Percentiles rank a stretch among this genome's conserved stretches.
Evolutionary conservation across 129 eudicot species (phyloP).

Genomic region (Tagetes patula): DNA sequence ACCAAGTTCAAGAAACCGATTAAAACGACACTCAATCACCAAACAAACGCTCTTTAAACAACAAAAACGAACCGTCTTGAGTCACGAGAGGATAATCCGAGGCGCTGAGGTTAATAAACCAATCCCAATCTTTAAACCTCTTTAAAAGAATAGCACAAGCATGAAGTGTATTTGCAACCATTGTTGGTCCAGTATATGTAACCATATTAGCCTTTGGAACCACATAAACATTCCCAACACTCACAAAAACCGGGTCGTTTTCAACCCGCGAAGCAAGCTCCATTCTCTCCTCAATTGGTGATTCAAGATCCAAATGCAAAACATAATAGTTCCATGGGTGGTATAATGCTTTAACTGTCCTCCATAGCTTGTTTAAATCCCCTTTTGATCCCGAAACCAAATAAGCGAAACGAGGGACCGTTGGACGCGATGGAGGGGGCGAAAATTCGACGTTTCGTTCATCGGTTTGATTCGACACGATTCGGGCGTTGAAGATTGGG

Average conservation of each 20-base stretch:
- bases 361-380: slow-evolving; percentile 76
- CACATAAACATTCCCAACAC: slow-evolving; percentile 65
- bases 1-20: slow-evolving; percentile 24
- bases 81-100: slow-evolving; percentile 94
- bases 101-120: slow-evolving; percentile 17
- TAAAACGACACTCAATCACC: not conserved
- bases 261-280: slow-evolving; percentile 66
- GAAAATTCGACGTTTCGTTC: slow-evolving; percentile 42
- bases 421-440: slow-evolving; percentile 45
- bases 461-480: slow-evolving; percentile 35
- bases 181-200: slow-evolving; percentile 84
- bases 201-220: slow-evolving; percentile 70
- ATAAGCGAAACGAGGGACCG: slow-evolving; percentile 85
- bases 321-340: slow-evolving; percentile 83
- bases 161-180: slow-evolving; percentile 16
- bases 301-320: slow-evolving; percentile 79
- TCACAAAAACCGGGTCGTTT: slow-evolving; percentile 49
- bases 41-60: not conserved
- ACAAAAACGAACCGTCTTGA: slow-evolving; percentile 62
- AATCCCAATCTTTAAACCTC: slow-evolving; percentile 11
- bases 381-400: slow-evolving; percentile 87
- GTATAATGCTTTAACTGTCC: slow-evolving; percentile 62
- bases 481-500: slow-evolving; percentile 43
- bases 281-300: slow-evolving; percentile 55
- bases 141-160: slow-evolving; percentile 7